Percentiles rank a stretch among this genome's conserved stretches.
Conservation (phyloP, 768 basidiomycete genomes). For the Lactarius pseudohatsudake region DNA sequence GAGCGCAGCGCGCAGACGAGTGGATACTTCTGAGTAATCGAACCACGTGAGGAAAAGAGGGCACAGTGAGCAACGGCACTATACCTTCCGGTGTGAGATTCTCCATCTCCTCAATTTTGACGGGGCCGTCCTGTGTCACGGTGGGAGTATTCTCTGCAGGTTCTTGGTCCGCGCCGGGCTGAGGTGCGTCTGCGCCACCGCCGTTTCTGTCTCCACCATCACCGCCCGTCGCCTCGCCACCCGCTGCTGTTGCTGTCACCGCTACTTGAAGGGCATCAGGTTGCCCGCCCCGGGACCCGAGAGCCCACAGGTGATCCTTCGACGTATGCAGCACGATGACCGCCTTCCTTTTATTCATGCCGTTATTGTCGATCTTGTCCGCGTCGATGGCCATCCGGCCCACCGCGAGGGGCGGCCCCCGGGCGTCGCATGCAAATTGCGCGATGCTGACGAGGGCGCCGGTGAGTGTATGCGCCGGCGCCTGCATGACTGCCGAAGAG, state of each 20-base stretch:
- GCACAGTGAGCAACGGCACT: background rate
- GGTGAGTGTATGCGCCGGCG: conserved; percentile 43
- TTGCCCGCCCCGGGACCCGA: conserved; percentile 61
- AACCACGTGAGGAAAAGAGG: background rate
- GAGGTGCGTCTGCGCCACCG: conserved; percentile 3
- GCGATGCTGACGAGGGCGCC: conserved; percentile 62
- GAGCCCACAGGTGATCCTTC: conserved; percentile 73
- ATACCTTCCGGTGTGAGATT: conserved; percentile 34
- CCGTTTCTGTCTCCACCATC: conserved; percentile 3
- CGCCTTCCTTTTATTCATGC: conserved; percentile 64
- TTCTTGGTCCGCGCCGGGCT: conserved; percentile 29
- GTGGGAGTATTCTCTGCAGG: conserved; percentile 24
- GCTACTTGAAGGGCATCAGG: conserved; percentile 39
- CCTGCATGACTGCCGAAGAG: conserved; percentile 55
- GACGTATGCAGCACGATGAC: conserved; percentile 71
- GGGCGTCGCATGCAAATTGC: conserved; percentile 40
- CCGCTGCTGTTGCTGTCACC: background rate
- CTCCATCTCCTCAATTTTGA: conserved; percentile 21
- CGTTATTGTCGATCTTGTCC: conserved; percentile 32
- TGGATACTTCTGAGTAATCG: conserved; percentile 48
- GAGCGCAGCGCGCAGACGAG: conserved; percentile 58
- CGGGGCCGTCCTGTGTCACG: background rate
- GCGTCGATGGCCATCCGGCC: conserved; percentile 61
- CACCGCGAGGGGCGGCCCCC: conserved; percentile 66
- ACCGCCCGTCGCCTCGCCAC: conserved; percentile 5